Base-by-base conservation (phyloP, 2,329 filamentous ascomycete species). In the Neonectria hederae region DNA sequence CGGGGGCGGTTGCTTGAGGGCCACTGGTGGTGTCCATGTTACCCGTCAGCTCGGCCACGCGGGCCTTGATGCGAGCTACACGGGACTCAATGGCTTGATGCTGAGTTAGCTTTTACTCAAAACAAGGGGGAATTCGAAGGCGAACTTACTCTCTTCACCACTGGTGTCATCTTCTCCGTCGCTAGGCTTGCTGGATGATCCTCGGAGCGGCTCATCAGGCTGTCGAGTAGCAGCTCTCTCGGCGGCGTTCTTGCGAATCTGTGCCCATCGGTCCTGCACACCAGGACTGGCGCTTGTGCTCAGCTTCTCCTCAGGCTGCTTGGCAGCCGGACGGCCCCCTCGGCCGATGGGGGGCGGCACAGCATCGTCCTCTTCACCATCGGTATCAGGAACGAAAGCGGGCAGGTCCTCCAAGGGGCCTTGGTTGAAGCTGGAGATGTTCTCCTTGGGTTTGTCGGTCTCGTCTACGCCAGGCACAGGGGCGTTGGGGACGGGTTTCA, bases 11-110 rank as follows among this genome's bases (percentile, higher is more conserved):
- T 35, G 69, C 54, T 22, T 75, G 72, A 26, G 85, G 82, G 7
- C 75, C 77, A 43, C 73, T 75, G 35, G 78, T 78, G 46, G 80
- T 83, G 74, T 95, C 92, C 87, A 92, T 92, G 78, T 92, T 92
- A 72, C 91, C 91, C 2, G 96, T 99, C 72, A 99, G 82, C 78
- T 97, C 94, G 56, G 96, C 96, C 63, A 99, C 96, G 66, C 96
- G 91, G 65, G 96, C 96, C 82, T 97, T 98, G 86, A 99, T 99
- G 68, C 96, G 92, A 53, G 96, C 96, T 64, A 98, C 96, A 70
- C 96, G 92, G 53, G 94, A 94, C 80, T 99, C 96, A 74, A 98
- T 98, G 38, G 94, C 93, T 97, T 71, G n/a, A 58, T 24, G 11
- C 13, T 46, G 54, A 2, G 65, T 79, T 49, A 79, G 76, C 30